Evolutionary conservation across 2,329 filamentous ascomycete species (phyloP).

Genomic region (Exophiala mesophila): DNA sequence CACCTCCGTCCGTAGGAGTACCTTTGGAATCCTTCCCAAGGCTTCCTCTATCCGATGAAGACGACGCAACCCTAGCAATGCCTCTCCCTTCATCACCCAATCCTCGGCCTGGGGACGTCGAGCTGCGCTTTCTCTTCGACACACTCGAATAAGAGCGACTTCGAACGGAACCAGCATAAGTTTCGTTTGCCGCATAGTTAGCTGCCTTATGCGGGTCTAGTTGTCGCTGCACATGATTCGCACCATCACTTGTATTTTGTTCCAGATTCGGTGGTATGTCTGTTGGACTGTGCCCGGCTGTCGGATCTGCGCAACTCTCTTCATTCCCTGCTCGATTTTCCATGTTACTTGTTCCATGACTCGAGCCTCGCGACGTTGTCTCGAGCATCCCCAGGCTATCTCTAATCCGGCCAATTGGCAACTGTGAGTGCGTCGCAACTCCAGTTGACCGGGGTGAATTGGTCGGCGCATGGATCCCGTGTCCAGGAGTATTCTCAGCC

Average conservation of each 20-base stretch:
- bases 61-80: slow-evolving; percentile 5
- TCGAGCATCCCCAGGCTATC: not conserved
- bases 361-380: not conserved
- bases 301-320: not conserved
- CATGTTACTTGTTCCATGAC: not conserved
- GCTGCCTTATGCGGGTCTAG: too few species aligned
- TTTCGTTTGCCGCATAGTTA: too few species aligned
- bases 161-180: too few species aligned
- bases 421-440: not conserved
- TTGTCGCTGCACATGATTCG: too few species aligned
- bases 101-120: slow-evolving; percentile 7
- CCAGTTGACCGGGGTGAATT: slow-evolving; percentile 16
- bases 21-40: not conserved
- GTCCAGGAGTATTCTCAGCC: slow-evolving; percentile 29
- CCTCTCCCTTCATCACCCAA: slow-evolving; percentile 1
- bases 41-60: not conserved
- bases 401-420: not conserved
- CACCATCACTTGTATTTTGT: too few species aligned
- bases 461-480: slow-evolving; percentile 16
- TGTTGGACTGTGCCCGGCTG: not conserved
- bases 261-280: too few species aligned
- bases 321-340: not conserved
- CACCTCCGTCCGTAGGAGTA: not conserved
- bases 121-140: slow-evolving; percentile 21
- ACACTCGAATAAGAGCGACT: slow-evolving; percentile 17